Conservation (phyloP, 352 stramenopile species). For the Globisporangium emineosum region DNA sequence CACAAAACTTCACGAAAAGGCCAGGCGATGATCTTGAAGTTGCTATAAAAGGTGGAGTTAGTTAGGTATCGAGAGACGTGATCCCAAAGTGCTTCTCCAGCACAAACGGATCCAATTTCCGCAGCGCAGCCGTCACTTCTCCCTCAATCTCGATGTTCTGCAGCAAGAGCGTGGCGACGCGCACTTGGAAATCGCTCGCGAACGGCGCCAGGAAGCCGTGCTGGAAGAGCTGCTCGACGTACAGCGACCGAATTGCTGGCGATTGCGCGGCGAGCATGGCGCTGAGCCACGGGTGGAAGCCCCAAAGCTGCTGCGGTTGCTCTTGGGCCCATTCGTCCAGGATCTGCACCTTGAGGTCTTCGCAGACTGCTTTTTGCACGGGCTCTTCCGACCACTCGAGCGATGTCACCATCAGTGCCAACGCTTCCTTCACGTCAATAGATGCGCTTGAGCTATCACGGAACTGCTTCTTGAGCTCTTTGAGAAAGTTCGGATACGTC, state of each 20-base stretch:
- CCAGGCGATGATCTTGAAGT: background rate
- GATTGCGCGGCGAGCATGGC: slow-evolving; percentile 20
- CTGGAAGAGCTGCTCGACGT: slow-evolving; percentile 30
- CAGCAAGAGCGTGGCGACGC: slow-evolving; percentile 31
- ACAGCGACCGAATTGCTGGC: slow-evolving; percentile 17
- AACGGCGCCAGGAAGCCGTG: slow-evolving; percentile 36
- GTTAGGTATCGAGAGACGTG: background rate
- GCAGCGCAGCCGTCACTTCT: slow-evolving; percentile 20
- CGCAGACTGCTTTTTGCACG: background rate
- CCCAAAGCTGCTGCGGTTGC: slow-evolving; percentile 8
- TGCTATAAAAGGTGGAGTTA: background rate
- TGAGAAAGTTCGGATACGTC: slow-evolving; percentile 30
- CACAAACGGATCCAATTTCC: slow-evolving; percentile 32
- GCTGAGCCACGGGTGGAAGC: slow-evolving; percentile 14
- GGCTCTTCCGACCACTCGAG: slow-evolving; percentile 6
- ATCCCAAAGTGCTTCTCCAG: slow-evolving; percentile 28
- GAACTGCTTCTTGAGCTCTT: slow-evolving; percentile 8
- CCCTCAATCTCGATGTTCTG: slow-evolving; percentile 19
- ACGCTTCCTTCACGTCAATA: slow-evolving; percentile 12
- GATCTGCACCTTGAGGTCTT: slow-evolving; percentile 7
- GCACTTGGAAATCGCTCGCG: slow-evolving; percentile 34
- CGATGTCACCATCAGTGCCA: slow-evolving; percentile 3
- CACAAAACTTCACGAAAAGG: no score
- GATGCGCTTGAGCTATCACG: background rate
- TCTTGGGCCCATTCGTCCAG: background rate